Conservation (phyloP, 495 filamentous ascomycete genomes). For the Penicillium pulvis region DNA sequence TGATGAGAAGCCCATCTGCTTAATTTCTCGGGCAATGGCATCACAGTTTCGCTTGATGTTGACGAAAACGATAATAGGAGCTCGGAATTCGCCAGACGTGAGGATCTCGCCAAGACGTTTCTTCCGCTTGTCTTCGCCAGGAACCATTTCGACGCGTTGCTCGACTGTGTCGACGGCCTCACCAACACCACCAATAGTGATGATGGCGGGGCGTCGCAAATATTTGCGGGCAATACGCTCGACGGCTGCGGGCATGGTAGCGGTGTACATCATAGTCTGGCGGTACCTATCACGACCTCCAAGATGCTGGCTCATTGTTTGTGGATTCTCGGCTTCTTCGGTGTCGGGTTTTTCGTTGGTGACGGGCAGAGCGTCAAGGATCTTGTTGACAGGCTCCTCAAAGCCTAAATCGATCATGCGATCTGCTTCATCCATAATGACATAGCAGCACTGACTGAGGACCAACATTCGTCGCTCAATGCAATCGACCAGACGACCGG, state of each 20-base stretch:
- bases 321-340: slow-evolving; percentile 87
- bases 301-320: slow-evolving; percentile 79
- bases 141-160: slow-evolving; percentile 91
- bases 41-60: slow-evolving; percentile 99
- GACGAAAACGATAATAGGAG: slow-evolving; percentile 98
- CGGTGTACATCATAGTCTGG: slow-evolving; percentile 99
- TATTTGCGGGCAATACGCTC: slow-evolving; percentile 97
- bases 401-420: slow-evolving; percentile 99
- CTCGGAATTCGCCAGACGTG: slow-evolving; percentile 77
- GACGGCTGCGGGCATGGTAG: slow-evolving; percentile 92
- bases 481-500: slow-evolving; percentile 95
- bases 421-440: slow-evolving; percentile 98
- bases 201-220: slow-evolving; percentile 87
- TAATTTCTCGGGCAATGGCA: slow-evolving; percentile 92
- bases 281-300: slow-evolving; percentile 86
- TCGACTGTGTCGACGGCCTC: slow-evolving; percentile 99
- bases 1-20: slow-evolving; percentile 86
- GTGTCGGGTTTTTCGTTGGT: slow-evolving; percentile 95
- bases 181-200: slow-evolving; percentile 91
- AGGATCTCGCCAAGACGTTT: slow-evolving; percentile 93
- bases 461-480: slow-evolving; percentile 93
- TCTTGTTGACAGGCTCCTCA: slow-evolving; percentile 97
- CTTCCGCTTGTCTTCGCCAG: slow-evolving; percentile 96
- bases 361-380: slow-evolving; percentile 94
- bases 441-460: slow-evolving; percentile 93